Conservation (phyloP, 2,329 filamentous ascomycete species). For the Penicillium thymicola region DNA sequence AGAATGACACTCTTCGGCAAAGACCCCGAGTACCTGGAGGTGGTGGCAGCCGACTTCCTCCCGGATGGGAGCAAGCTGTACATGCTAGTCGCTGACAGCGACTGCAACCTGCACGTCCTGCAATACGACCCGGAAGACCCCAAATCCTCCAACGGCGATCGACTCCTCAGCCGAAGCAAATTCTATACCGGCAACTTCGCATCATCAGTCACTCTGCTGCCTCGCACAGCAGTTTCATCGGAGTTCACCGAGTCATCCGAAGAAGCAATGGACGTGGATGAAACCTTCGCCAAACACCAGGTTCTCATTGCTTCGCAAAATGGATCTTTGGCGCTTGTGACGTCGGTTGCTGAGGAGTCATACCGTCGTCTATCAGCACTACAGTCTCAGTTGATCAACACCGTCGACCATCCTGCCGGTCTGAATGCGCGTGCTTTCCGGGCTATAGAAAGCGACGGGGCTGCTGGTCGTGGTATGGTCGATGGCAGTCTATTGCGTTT, state of each 20-base stretch:
- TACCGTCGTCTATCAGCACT: conserved; percentile 83
- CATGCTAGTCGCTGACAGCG: conserved; percentile 77
- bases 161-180: conserved; percentile 79
- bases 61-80: conserved; percentile 80
- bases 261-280: conserved; percentile 40
- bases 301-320: conserved; percentile 72
- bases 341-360: conserved; percentile 70
- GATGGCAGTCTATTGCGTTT: conserved; percentile 73
- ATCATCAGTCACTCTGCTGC: conserved; percentile 71
- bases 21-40: conserved; percentile 71
- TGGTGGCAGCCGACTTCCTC: conserved; percentile 80
- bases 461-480: conserved; percentile 62
- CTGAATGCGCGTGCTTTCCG: conserved; percentile 82
- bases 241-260: conserved; percentile 33
- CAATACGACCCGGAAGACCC: conserved; percentile 97
- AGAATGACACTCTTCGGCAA: conserved; percentile 92
- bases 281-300: conserved; percentile 40
- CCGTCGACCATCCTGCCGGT: conserved; percentile 71
- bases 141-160: conserved; percentile 83
- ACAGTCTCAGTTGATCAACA: conserved; percentile 72
- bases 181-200: conserved; percentile 83
- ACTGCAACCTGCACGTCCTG: conserved; percentile 81
- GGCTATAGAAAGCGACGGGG: conserved; percentile 49
- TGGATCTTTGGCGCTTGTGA: conserved; percentile 73
- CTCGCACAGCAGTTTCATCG: conserved; percentile 57